Base-by-base conservation (phyloP, 2,329 filamentous ascomycete genomes). In the Penicillium sp. region DNA sequence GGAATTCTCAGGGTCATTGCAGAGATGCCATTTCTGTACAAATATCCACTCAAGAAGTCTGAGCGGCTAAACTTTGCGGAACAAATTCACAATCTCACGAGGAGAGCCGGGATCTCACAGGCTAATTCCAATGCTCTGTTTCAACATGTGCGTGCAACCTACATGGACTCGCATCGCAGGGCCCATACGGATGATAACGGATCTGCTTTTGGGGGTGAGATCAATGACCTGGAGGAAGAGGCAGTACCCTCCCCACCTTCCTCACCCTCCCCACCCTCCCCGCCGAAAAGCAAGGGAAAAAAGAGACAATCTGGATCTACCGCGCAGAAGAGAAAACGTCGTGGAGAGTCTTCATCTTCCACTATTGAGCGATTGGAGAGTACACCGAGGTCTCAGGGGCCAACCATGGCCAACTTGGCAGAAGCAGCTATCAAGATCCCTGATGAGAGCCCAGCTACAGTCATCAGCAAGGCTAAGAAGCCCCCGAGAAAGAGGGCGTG, bases 311-410 rank as follows among this genome's bases (percentile, higher is more conserved):
- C 31, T 14, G 34, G 13, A 34, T 14, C 31, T 14, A n/a, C 13
- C 34, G 6, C 34, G 13, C n/a, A n/a, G 5, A 36, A 36, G 34
- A 36, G 34, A 36, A 13, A 13, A 7, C 34, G 7, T 13, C n/a
- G 34, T n/a, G 34, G 4, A 36, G 34, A 3, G 13, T n/a, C 34
- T 36, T 6, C 34, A 3, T n/a, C 31, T 4, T 11, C n/a, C 6
- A 36, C 13, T 6, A 6, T n/a, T n/a, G 6, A n/a, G 13, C 34
- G 34, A n/a, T 5, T 6, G 5, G 34, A 36, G 34, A n/a, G 13
- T 4, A n/a, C 34, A n/a, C 14, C 14, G n/a, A 14, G 13, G 31
- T 6, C 13, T 36, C 34, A 36, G 6, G 6, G 13, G 87, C 13
- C 34, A 36, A 13, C 34, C 34, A 36, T n/a, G 34, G n/a, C 13